Base-by-base conservation (phyloP, 495 filamentous ascomycete species). In the Talaromyces proteolyticus region DNA sequence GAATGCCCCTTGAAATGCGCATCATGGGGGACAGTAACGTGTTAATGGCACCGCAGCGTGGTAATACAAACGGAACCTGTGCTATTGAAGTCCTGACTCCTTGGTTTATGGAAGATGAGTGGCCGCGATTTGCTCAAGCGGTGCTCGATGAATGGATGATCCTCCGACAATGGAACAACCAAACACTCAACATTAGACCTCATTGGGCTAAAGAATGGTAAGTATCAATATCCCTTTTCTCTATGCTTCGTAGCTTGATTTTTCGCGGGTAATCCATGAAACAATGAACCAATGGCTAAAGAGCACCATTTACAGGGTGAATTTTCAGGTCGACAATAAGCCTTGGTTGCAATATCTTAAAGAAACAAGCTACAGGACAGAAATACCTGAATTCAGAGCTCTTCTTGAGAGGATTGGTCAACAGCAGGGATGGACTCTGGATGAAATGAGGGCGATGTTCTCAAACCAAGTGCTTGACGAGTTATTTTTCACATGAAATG, bases 191-290 rank as follows among this genome's bases (percentile, higher is more conserved):
- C 37, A 64, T 70, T 17, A 51, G 77, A 6, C 76, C 77, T 11
- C 77, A 80, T 53, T 77, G 74, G 77, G 77, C 77, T 0, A 80
- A 80, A 58, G 73, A 79, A 50, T 79, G 77, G 77, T 57, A 61
- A 19, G 60, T n/a, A n/a, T n/a, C n/a, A n/a, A n/a, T n/a, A n/a
- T n/a, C n/a, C n/a, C n/a, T n/a, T n/a, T n/a, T n/a, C n/a, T n/a
- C n/a, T n/a, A n/a, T n/a, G n/a, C n/a, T n/a, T n/a, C n/a, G n/a
- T n/a, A n/a, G n/a, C n/a, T n/a, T n/a, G n/a, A n/a, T n/a, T n/a
- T n/a, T n/a, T n/a, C n/a, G n/a, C n/a, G n/a, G n/a, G n/a, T n/a
- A n/a, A n/a, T n/a, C n/a, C n/a, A n/a, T n/a, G n/a, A n/a, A n/a
- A n/a, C n/a, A n/a, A n/a, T n/a, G n/a, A n/a, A n/a, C n/a, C n/a